These are phyloP conservation scores for Kernera saxatilis DNA, from an alignment of 345 rosid genomes.

Conservation along the genomic window DNA sequence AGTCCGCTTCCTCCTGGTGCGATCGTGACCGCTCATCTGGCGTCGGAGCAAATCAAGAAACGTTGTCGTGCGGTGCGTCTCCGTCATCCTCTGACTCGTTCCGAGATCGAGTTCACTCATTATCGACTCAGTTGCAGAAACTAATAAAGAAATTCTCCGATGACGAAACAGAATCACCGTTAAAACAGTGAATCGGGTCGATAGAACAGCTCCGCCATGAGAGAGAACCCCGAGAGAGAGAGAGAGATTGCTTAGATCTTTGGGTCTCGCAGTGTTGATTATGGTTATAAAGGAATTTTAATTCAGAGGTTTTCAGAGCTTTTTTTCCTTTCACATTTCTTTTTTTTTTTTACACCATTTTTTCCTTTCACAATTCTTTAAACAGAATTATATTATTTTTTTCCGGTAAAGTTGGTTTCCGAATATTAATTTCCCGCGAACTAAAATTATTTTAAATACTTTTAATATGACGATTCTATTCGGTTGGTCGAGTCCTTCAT, in stretches of 20 bases:
- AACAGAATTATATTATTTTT: background rate
- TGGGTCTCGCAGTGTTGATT: background rate
- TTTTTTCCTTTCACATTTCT: background rate
- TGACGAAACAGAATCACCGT: background rate
- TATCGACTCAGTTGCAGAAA: background rate
- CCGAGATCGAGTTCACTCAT: slow-evolving; percentile 47
- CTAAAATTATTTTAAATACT: background rate
- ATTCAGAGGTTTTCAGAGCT: background rate
- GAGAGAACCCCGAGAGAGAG: background rate
- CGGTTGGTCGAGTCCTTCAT: background rate
- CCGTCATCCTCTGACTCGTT: slow-evolving; percentile 41
- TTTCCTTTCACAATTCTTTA: background rate
- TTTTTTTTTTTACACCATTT: too few relatives aligned
- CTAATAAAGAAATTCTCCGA: background rate
- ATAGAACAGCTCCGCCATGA: slow-evolving; percentile 3
- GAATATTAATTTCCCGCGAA: slow-evolving; percentile 4
- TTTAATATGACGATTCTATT: background rate
- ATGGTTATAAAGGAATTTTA: slow-evolving; percentile 20
- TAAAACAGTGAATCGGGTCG: background rate
- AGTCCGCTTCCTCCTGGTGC: slow-evolving; percentile 40
- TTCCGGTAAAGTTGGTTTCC: background rate
- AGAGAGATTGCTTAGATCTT: slow-evolving; percentile 8
- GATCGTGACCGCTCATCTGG: slow-evolving; percentile 48
- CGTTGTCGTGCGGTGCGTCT: slow-evolving; percentile 35
- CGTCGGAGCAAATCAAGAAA: slow-evolving; percentile 47